A percentile compares a stretch with the other conserved stretches of the same genome.
These are phyloP conservation scores for Fusarium secorum DNA, from an alignment of 2,329 filamentous ascomycete genomes.

Conservation along the genomic window DNA sequence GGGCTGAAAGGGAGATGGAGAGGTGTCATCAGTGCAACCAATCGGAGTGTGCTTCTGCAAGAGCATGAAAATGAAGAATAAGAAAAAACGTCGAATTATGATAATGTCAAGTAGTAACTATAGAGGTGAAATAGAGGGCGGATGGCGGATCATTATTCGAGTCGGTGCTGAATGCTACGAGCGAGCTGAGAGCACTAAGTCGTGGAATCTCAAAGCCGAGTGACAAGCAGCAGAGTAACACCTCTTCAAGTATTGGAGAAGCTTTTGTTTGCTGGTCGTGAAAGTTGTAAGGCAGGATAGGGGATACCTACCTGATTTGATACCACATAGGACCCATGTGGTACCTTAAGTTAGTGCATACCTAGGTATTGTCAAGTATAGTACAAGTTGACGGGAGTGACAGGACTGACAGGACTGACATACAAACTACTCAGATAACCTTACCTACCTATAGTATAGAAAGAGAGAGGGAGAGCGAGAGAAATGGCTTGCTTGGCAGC, in stretches of 20 bases:
- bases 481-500: conserved; percentile 1
- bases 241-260: not conserved
- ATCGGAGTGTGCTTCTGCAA: not conserved
- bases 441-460: not conserved
- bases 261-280: not conserved
- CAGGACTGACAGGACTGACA: not conserved
- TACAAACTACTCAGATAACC: not conserved
- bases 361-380: not conserved
- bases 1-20: conserved; percentile 8
- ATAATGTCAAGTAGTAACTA: not conserved
- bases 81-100: not conserved
- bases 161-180: not conserved
- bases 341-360: too few species aligned
- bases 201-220: not conserved
- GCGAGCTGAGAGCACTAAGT: not conserved
- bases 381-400: not conserved
- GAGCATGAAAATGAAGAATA: conserved; percentile 5
- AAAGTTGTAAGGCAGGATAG: not conserved
- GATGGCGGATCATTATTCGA: not conserved
- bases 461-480: not conserved
- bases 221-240: not conserved
- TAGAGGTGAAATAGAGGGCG: not conserved
- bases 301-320: not conserved
- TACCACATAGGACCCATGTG: not conserved
- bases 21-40: conserved; percentile 26